Percentiles rank a stretch among this genome's conserved stretches.
Conservation (phyloP, 805 yeast genomes). For the Sporopachydermia quercuum region DNA sequence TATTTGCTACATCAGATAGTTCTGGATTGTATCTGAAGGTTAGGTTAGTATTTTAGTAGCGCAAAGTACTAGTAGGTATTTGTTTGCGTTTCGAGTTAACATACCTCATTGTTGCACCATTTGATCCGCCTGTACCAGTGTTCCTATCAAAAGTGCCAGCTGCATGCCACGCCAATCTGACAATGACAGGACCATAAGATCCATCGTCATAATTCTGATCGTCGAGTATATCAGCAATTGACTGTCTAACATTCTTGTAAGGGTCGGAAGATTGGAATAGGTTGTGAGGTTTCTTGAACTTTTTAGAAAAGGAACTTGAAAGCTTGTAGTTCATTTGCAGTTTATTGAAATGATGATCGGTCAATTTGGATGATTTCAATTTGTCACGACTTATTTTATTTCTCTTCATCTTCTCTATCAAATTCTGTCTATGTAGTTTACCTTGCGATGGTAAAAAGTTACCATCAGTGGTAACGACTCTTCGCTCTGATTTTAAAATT, state of each 20-base stretch:
- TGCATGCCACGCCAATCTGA: slow-evolving; percentile 35
- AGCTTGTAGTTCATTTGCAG: neutral
- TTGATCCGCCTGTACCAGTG: slow-evolving; percentile 18
- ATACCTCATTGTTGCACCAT: slow-evolving; percentile 16
- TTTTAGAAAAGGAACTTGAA: neutral
- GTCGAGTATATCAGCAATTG: slow-evolving; percentile 4
- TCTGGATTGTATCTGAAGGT: slow-evolving; percentile 28
- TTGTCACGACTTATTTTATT: neutral
- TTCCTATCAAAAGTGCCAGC: slow-evolving; percentile 31
- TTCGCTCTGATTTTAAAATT: neutral
- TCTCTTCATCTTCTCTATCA: neutral
- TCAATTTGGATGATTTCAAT: too few relatives aligned
- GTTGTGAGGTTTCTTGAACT: too few relatives aligned
- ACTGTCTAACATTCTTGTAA: slow-evolving; percentile 5
- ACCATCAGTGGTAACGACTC: too few relatives aligned
- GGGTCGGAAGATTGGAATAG: neutral
- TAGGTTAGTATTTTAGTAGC: slow-evolving; percentile 2
- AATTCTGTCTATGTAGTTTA: neutral
- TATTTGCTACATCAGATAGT: slow-evolving; percentile 35
- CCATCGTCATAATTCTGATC: slow-evolving; percentile 8
- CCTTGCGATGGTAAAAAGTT: neutral
- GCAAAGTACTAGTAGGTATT: slow-evolving; percentile 3
- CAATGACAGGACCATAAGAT: slow-evolving; percentile 31
- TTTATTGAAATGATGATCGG: neutral
- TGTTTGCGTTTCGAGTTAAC: neutral